phyloP scores from a whole-genome alignment of 495 filamentous ascomycete species.

The Elaphomyces granulatus region DNA sequence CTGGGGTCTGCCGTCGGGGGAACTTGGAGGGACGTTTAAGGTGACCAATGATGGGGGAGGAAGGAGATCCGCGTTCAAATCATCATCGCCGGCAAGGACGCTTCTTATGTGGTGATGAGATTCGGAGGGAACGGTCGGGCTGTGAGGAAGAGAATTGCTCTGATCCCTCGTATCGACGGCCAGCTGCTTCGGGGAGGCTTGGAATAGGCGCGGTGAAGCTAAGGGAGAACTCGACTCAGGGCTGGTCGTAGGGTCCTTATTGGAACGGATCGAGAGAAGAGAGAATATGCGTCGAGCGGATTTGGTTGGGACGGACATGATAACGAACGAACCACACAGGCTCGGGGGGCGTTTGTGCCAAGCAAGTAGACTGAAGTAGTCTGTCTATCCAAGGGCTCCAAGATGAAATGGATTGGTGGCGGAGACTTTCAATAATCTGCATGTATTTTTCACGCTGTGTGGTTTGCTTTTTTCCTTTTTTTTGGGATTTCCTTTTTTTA shows the following conservation, averaged over 20 bases:
- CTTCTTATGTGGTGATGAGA: slow-evolving; percentile 11
- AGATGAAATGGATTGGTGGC: not conserved
- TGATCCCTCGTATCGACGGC: slow-evolving; percentile 6
- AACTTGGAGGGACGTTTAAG: slow-evolving; percentile 25
- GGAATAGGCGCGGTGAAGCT: slow-evolving; percentile 12
- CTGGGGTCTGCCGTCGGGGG: slow-evolving; percentile 22
- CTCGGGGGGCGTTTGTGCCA: too few species aligned
- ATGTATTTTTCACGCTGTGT: not conserved
- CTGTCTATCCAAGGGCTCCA: too few species aligned
- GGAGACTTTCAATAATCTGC: not conserved
- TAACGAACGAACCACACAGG: too few species aligned
- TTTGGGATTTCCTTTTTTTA: too few species aligned
- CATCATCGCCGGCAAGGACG: slow-evolving; percentile 16
- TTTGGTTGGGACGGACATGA: slow-evolving; percentile 36
- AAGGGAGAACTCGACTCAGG: slow-evolving; percentile 18
- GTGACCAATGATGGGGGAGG: slow-evolving; percentile 31
- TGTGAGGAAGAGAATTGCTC: slow-evolving; percentile 25
- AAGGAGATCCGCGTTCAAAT: slow-evolving; percentile 22
- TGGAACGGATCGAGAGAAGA: slow-evolving; percentile 29
- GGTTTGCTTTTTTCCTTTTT: not conserved
- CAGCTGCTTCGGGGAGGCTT: slow-evolving; percentile 8
- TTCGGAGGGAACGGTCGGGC: slow-evolving; percentile 18
- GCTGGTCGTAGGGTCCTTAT: slow-evolving; percentile 25
- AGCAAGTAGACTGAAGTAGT: too few species aligned
- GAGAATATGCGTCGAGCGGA: slow-evolving; percentile 37